A percentile compares a stretch with the other conserved stretches of the same genome.
Conservation (phyloP, 2,329 filamentous ascomycete species). For the Diaporthe eres region DNA sequence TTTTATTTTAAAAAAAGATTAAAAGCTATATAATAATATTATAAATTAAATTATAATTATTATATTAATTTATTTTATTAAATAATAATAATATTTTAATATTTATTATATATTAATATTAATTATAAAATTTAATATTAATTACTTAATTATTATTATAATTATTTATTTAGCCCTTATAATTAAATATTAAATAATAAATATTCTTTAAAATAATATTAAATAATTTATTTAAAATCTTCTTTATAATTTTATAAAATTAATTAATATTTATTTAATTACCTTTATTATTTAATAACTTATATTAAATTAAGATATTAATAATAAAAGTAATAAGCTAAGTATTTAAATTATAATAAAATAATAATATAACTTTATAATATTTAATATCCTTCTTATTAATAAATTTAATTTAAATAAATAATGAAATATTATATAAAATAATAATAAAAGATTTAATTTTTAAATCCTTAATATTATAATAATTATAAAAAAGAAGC, state of each 20-base stretch:
- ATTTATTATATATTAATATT: no score
- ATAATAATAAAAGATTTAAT: no score
- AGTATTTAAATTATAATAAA: background rate
- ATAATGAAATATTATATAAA: background rate
- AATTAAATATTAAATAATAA: background rate
- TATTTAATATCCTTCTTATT: background rate
- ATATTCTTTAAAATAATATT: background rate
- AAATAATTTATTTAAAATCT: background rate
- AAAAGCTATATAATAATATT: background rate
- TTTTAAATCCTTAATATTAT: no score
- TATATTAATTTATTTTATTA: background rate
- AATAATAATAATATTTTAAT: background rate
- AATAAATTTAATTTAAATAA: background rate
- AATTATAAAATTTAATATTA: no score
- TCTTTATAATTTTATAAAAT: background rate
- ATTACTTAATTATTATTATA: background rate
- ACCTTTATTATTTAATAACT: background rate
- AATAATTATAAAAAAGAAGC: no score
- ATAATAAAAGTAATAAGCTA: background rate
- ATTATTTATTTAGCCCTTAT: background rate
- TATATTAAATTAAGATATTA: background rate
- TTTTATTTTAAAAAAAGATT: background rate
- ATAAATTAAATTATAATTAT: background rate
- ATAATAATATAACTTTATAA: background rate
- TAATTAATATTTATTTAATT: background rate